Conservation (phyloP, 23 red algal genomes). For the Agarophyton chilense region DNA sequence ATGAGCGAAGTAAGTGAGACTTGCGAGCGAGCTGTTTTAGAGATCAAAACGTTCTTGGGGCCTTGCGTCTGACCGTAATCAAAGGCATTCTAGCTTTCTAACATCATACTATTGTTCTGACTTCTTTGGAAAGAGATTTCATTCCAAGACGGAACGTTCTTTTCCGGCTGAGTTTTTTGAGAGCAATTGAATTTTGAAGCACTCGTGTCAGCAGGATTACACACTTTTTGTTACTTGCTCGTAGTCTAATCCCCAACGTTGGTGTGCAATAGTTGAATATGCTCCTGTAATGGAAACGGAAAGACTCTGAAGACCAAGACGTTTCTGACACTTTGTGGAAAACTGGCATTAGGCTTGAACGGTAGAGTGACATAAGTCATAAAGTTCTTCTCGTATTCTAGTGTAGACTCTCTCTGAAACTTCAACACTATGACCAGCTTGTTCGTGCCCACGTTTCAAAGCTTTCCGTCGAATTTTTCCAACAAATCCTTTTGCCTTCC, state of each 20-base stretch:
- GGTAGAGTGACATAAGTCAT: not conserved
- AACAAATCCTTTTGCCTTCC: not conserved
- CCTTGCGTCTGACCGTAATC: not conserved
- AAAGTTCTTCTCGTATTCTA: not conserved
- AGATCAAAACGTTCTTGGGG: not conserved
- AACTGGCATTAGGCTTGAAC: not conserved
- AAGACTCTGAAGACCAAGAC: not conserved
- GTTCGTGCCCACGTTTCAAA: not conserved
- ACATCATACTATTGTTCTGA: not conserved
- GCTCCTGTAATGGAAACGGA: not conserved
- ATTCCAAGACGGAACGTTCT: not conserved
- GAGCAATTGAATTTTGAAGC: not conserved
- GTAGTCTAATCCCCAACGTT: not conserved
- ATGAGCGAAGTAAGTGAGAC: not conserved
- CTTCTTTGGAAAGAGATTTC: not conserved
- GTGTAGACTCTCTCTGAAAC: not conserved
- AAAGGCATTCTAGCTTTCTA: not conserved
- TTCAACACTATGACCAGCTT: not conserved
- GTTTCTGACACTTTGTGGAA: not conserved
- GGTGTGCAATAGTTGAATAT: too few species aligned
- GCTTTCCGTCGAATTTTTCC: not conserved
- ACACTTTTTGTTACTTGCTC: not conserved
- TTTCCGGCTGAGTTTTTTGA: not conserved
- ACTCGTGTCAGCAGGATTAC: not conserved
- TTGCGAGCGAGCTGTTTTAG: too few species aligned